A percentile compares a stretch with the other conserved stretches of the same genome.
Conservation (phyloP, 257 asterid species). For the Mentha longifolia region DNA sequence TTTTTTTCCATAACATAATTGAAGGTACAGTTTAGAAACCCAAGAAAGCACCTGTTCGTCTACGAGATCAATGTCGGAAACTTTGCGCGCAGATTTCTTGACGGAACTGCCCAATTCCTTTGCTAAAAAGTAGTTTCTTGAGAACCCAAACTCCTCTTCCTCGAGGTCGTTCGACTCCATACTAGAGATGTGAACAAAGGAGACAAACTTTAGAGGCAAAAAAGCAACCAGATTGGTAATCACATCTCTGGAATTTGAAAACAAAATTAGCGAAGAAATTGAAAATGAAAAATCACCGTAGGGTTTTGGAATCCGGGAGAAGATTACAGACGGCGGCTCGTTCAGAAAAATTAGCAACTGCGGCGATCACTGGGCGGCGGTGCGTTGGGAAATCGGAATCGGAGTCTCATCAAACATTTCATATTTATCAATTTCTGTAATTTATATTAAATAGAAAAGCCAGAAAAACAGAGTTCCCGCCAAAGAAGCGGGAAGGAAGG, state of each 20-base stretch:
- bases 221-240: not conserved
- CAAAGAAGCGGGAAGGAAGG: not conserved
- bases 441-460: not conserved
- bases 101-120: conserved; percentile 74
- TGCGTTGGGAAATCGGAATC: not conserved
- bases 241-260: conserved; percentile 5
- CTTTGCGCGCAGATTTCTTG: conserved; percentile 70
- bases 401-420: no score
- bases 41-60: conserved; percentile 71
- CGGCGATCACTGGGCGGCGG: not conserved
- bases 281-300: not conserved
- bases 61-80: conserved; percentile 66
- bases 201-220: no score
- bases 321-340: not conserved
- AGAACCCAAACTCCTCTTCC: conserved; percentile 89
- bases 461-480: not conserved
- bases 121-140: conserved; percentile 84
- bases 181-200: conserved; percentile 8
- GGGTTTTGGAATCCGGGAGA: not conserved
- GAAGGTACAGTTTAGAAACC: not conserved
- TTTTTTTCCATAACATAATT: not conserved
- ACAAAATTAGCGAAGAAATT: not conserved
- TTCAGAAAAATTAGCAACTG: not conserved
- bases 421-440: no score
- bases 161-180: conserved; percentile 63